phyloP scores from a whole-genome alignment of 768 basidiomycete genomes.

The Sporobolomyces roseus region DNA sequence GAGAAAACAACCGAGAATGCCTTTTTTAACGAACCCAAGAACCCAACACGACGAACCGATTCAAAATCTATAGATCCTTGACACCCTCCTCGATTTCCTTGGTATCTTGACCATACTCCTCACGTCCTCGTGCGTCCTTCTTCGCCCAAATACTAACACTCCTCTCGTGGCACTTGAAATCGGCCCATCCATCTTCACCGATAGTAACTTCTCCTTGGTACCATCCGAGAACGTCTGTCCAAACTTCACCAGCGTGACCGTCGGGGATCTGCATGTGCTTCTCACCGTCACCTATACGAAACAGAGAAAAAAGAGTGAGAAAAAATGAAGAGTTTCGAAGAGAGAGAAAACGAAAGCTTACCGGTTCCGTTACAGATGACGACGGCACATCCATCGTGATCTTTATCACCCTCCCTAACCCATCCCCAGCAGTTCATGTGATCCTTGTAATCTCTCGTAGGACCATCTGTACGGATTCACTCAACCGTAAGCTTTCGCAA shows the following conservation, averaged over 20 bases:
- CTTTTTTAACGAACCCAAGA: no score
- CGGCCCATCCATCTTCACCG: slow-evolving; percentile 53
- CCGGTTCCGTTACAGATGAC: slow-evolving; percentile 44
- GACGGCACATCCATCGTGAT: slow-evolving; percentile 50
- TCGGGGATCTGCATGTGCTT: slow-evolving; percentile 49
- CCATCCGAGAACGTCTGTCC: slow-evolving; percentile 55
- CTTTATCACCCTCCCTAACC: slow-evolving; percentile 51
- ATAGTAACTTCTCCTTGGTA: slow-evolving; percentile 52
- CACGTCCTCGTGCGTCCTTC: slow-evolving; percentile 50
- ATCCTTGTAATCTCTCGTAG: slow-evolving; percentile 51
- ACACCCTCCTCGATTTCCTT: not conserved
- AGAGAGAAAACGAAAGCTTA: not conserved
- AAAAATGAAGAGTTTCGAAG: no score
- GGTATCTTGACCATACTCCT: slow-evolving; percentile 49
- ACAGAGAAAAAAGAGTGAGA: not conserved
- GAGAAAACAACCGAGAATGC: no score
- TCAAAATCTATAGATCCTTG: no score
- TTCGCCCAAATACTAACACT: slow-evolving; percentile 52
- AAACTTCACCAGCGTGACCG: slow-evolving; percentile 52
- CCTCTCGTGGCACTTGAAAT: slow-evolving; percentile 51
- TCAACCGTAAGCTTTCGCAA: no score
- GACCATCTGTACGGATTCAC: slow-evolving; percentile 46
- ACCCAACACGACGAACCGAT: no score
- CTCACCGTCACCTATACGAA: slow-evolving; percentile 43
- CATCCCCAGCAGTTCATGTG: slow-evolving; percentile 52